Conservation (phyloP, 2,329 filamentous ascomycete species). For the Scorias spongiosa region DNA sequence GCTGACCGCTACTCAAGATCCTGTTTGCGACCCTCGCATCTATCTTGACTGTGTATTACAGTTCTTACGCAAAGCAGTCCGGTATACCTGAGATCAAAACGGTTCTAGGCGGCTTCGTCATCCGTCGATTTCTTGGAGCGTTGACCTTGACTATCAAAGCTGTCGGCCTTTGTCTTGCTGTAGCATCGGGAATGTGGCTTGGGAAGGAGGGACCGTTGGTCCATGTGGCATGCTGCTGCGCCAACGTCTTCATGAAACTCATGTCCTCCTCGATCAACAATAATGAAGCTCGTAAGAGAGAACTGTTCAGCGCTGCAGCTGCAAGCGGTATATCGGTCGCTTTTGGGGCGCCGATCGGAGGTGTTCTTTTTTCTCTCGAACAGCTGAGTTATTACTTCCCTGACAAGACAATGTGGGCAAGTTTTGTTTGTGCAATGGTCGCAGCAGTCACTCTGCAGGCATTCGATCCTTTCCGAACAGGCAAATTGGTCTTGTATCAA, state of each 20-base stretch:
- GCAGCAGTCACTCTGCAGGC: constrained; percentile 86
- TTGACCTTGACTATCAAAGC: constrained; percentile 90
- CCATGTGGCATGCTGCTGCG: constrained; percentile 92
- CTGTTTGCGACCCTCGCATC: constrained; percentile 65
- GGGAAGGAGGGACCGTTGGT: constrained; percentile 93
- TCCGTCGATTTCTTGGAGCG: constrained; percentile 66
- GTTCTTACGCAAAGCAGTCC: constrained; percentile 78
- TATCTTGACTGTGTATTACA: constrained; percentile 68
- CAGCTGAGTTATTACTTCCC: constrained; percentile 96
- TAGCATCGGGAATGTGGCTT: constrained; percentile 89
- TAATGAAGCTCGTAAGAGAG: constrained; percentile 90
- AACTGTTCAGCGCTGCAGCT: constrained; percentile 82
- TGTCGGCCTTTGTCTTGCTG: constrained; percentile 73
- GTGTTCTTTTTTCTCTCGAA: constrained; percentile 91
- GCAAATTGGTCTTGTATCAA: constrained; percentile 90
- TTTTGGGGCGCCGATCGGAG: constrained; percentile 86
- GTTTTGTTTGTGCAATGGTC: constrained; percentile 98
- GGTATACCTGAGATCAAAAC: constrained; percentile 98
- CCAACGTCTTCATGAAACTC: constrained; percentile 82
- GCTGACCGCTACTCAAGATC: constrained; percentile 34
- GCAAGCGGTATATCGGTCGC: constrained; percentile 87
- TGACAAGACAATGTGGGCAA: constrained; percentile 99
- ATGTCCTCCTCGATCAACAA: constrained; percentile 58
- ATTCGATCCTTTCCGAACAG: constrained; percentile 85
- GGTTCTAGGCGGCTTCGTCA: constrained; percentile 83